Base-by-base conservation (phyloP, 2,329 filamentous ascomycete genomes). In the Tolypocladium ovalisporum region DNA sequence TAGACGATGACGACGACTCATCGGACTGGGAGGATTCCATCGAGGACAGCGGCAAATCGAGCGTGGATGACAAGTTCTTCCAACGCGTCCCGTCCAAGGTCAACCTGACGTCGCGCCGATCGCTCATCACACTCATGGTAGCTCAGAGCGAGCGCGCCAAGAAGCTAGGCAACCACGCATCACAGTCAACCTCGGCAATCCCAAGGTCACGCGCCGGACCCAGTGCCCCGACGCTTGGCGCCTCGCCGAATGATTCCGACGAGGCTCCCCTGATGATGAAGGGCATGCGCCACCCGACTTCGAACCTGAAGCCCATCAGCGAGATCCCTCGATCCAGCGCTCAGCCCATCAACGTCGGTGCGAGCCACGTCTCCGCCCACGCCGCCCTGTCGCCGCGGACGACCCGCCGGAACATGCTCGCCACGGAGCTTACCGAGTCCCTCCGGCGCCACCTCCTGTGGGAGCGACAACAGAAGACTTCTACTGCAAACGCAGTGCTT, bases 391-490 rank as follows among this genome's bases (percentile, higher is more conserved):
- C 94, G 6, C 94, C 94, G 4, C 85, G 91, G 58, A 97, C 93
- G 0, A 97, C 92, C 0, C 84, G 94, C 55, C 84, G 92, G 60
- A 95, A 97, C 73, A 99, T 99, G 94, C 81, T 99, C 57, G 88
- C 90, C 10, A 95, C 90, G 0, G 94, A 99, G 75, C 78, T 99
- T 56, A 97, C 93, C 2, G 91, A 96, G 70, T 96, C 90, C 27
- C 84, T 99, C 4, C 85, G 94, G 27, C 89, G 91, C 64, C 89
- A 97, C 66, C 85, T 99, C 19, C 82, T 97, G 19, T 96, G 90
- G 89, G 94, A 99, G 71, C 87, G 94, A 55, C 90, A 96, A 68
- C 93, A 97, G 69, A 96, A 94, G 80, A 90, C 90, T 59, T 88
- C 89, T 37, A 93, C 90, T 9, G 89, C 87, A 66, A 92, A 93